Conservation (phyloP, 345 rosid species). For the Brassica juncea region DNA sequence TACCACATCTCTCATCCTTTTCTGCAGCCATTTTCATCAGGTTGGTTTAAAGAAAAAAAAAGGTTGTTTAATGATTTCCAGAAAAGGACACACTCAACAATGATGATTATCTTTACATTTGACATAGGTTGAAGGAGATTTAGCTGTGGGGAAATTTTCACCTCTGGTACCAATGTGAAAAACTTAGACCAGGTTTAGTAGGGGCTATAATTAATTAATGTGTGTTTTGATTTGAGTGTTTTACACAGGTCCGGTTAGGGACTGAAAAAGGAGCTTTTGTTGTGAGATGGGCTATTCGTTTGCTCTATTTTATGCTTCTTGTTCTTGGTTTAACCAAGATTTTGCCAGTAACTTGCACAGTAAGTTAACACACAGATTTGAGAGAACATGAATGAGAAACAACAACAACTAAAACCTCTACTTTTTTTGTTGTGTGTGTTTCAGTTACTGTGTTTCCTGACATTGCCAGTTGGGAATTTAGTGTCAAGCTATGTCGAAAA, state of each 20-base stretch:
- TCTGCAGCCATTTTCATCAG: conserved; percentile 96
- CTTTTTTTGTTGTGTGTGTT: conserved; percentile 14
- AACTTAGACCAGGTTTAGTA: not conserved
- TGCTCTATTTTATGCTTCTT: conserved; percentile 52
- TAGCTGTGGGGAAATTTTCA: conserved; percentile 70
- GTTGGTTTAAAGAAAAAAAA: conserved; percentile 31
- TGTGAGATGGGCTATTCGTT: conserved; percentile 51
- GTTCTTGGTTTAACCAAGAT: conserved; percentile 54
- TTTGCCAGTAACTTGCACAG: conserved; percentile 68
- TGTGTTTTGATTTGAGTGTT: not conserved
- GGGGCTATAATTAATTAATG: not conserved
- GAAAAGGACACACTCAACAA: not conserved
- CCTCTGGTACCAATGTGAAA: conserved; percentile 59
- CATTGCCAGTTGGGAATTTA: conserved; percentile 67
- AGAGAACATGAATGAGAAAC: not conserved
- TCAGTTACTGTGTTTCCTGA: conserved; percentile 72
- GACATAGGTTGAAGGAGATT: conserved; percentile 71
- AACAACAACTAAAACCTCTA: not conserved
- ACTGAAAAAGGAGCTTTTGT: conserved; percentile 59
- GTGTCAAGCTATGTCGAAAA: conserved; percentile 67
- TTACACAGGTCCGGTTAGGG: conserved; percentile 69
- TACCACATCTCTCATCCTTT: conserved; percentile 83
- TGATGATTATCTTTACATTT: conserved; percentile 4
- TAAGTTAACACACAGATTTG: conserved; percentile 46
- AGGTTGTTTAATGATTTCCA: not conserved